Evolutionary conservation across 2,329 filamentous ascomycete species (phyloP).

Genomic region (Stachybotrys elegans): DNA sequence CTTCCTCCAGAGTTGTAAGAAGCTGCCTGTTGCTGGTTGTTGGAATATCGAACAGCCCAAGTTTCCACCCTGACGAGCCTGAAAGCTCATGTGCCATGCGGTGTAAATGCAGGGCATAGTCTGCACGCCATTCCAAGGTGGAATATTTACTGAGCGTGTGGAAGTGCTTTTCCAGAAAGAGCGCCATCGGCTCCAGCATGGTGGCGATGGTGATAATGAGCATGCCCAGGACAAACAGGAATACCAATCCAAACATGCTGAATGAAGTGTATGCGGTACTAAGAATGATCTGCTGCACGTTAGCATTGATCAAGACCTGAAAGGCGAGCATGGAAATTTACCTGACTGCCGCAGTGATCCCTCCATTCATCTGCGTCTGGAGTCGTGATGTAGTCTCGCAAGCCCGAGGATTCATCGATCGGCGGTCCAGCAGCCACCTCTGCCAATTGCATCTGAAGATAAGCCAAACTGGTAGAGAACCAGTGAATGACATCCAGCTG

Average conservation of each 20-base stretch:
- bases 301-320: not conserved
- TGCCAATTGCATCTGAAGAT: not conserved
- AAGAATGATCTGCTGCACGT: not conserved
- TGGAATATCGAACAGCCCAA: not conserved
- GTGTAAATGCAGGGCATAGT: not conserved
- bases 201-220: not conserved
- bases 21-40: too few species aligned
- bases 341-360: not conserved
- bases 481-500: not conserved
- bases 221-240: not conserved
- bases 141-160: not conserved
- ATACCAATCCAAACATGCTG: not conserved
- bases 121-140: not conserved
- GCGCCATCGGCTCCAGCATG: not conserved
- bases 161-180: not conserved
- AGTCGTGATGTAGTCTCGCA: not conserved
- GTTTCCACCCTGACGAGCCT: not conserved
- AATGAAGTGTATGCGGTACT: not conserved
- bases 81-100: not conserved
- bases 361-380: not conserved
- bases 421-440: not conserved
- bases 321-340: not conserved
- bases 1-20: too few species aligned
- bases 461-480: not conserved
- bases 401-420: too few species aligned